Evolutionary conservation across 1,284 basidiomycete species (phyloP).

Genomic region (Sporisorium exsertum): DNA sequence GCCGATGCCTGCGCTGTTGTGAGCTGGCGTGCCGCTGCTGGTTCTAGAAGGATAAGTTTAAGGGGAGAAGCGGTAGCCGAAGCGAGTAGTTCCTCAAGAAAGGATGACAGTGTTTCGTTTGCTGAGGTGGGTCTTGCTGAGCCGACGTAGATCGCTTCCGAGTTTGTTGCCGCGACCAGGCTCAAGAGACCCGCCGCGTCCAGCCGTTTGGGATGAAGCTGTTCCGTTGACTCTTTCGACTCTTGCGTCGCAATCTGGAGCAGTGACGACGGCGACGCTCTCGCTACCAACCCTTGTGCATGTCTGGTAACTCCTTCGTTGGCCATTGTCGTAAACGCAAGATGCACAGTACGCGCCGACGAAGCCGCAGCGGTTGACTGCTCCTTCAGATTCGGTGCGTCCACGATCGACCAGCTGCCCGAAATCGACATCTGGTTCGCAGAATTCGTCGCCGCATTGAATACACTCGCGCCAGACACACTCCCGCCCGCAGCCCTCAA

Average conservation of each 20-base stretch:
- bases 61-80: not conserved
- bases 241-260: not conserved
- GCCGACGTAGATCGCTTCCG: slow-evolving; percentile 32
- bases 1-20: slow-evolving; percentile 16
- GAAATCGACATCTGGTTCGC: slow-evolving; percentile 21
- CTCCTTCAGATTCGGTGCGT: slow-evolving; percentile 25
- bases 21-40: slow-evolving; percentile 16
- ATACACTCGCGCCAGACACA: slow-evolving; percentile 15
- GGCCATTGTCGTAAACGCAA: slow-evolving; percentile 20
- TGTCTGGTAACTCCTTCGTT: slow-evolving; percentile 7
- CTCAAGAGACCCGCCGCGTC: not conserved
- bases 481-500: slow-evolving; percentile 27
- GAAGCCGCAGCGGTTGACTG: not conserved
- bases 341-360: slow-evolving; percentile 2
- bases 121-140: slow-evolving; percentile 8
- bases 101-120: not conserved
- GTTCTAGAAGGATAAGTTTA: slow-evolving; percentile 24
- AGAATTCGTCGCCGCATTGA: slow-evolving; percentile 4
- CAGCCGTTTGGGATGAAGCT: slow-evolving; percentile 12
- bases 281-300: slow-evolving; percentile 10
- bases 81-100: slow-evolving; percentile 12
- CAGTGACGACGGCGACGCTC: slow-evolving; percentile 10
- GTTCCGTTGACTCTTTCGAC: not conserved
- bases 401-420: slow-evolving; percentile 37
- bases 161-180: not conserved